Conservation (phyloP, 257 asterid species). For the Lycium ferocissimum region DNA sequence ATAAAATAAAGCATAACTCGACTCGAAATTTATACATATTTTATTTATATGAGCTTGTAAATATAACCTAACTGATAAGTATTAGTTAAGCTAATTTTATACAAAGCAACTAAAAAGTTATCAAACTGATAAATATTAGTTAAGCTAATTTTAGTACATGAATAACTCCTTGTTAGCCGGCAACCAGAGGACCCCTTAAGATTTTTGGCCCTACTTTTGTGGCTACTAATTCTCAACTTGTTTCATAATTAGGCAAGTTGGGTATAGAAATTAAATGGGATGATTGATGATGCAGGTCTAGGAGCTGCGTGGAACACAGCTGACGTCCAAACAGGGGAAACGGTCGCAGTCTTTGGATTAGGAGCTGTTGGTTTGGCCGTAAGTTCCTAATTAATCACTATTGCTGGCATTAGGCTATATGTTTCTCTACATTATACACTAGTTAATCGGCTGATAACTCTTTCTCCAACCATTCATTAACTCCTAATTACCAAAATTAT, state of each 20-base stretch:
- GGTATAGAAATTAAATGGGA: not conserved
- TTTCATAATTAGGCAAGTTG: not conserved
- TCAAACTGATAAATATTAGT: no score
- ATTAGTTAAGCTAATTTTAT: no score
- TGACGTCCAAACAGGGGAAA: slow-evolving; percentile 66
- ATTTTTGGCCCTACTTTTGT: not conserved
- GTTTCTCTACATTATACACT: not conserved
- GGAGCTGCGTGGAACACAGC: slow-evolving; percentile 98
- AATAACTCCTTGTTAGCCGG: no score
- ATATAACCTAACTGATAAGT: no score
- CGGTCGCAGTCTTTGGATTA: slow-evolving; percentile 85
- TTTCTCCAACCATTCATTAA: not conserved
- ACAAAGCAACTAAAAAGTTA: no score
- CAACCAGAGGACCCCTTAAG: not conserved
- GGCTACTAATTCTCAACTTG: not conserved
- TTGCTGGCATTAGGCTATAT: not conserved
- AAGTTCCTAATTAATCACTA: slow-evolving; percentile 23
- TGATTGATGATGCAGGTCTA: slow-evolving; percentile 54
- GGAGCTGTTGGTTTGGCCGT: slow-evolving; percentile 96
- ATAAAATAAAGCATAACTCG: no score
- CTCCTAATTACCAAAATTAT: not conserved
- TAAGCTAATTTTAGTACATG: no score
- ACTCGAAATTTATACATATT: no score
- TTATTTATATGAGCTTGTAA: no score
- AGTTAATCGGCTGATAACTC: not conserved